Conservation (phyloP, 2,329 filamentous ascomycete species). For the Neopestalotiopsis sp. region DNA sequence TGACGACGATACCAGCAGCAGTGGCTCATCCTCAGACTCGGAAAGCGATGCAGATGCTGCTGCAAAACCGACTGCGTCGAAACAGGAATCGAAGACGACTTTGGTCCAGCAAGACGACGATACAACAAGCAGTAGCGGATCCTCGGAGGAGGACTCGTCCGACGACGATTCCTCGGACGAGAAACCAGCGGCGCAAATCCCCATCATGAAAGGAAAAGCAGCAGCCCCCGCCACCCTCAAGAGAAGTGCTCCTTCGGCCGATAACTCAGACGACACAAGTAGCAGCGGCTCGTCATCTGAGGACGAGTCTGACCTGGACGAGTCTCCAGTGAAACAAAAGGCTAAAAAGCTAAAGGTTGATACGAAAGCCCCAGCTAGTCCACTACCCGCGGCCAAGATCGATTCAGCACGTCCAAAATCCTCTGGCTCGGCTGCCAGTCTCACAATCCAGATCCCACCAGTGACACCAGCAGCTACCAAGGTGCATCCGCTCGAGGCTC, state of each 20-base stretch:
- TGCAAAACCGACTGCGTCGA: not conserved
- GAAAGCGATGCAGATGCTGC: conserved; percentile 27
- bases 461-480: conserved; percentile 49
- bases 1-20: conserved; percentile 41
- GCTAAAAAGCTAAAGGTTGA: conserved; percentile 28
- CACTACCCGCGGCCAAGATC: conserved; percentile 31
- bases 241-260: not conserved
- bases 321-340: not conserved
- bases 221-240: not conserved
- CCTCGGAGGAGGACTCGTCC: conserved; percentile 23
- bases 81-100: not conserved
- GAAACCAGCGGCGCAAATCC: conserved; percentile 25
- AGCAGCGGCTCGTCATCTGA: conserved; percentile 42
- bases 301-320: conserved; percentile 22
- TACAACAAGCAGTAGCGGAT: conserved; percentile 45
- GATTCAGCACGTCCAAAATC: conserved; percentile 52
- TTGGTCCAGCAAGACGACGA: conserved; percentile 29
- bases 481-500: conserved; percentile 86
- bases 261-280: conserved; percentile 35
- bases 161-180: conserved; percentile 25
- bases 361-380: conserved; percentile 24
- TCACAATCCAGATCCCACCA: conserved; percentile 62
- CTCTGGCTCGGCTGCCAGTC: conserved; percentile 53
- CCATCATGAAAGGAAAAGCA: conserved; percentile 25
- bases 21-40: conserved; percentile 38